phyloP scores from a whole-genome alignment of 129 eudicot genomes.

The Tagetes erecta region DNA sequence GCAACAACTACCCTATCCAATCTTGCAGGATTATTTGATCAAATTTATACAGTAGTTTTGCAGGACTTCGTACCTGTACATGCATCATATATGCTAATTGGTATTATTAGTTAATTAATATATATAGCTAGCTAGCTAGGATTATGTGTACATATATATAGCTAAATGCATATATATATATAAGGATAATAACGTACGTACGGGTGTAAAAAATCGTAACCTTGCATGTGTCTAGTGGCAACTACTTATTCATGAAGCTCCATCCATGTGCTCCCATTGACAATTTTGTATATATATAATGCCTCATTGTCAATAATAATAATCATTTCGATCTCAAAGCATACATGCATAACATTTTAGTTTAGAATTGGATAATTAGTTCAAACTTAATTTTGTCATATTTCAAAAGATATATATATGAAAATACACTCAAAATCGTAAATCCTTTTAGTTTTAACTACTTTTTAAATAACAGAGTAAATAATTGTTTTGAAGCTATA shows the following conservation, averaged over 20 bases:
- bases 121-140: too few species aligned
- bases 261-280: slow-evolving; percentile 7
- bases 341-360: too few species aligned
- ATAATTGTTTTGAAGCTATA: too few species aligned
- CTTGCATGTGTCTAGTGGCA: slow-evolving; percentile 14
- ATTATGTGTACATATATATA: slow-evolving; percentile 13
- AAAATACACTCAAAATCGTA: too few species aligned
- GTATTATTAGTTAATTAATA: too few species aligned
- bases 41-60: slow-evolving; percentile 39
- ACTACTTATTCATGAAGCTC: not conserved
- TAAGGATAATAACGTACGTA: too few species aligned
- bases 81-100: not conserved
- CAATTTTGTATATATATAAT: slow-evolving; percentile 31
- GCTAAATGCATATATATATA: not conserved
- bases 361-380: too few species aligned
- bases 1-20: slow-evolving; percentile 76
- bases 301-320: slow-evolving; percentile 20
- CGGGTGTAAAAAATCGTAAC: not conserved
- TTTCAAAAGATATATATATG: too few species aligned
- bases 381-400: too few species aligned
- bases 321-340: not conserved
- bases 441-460: too few species aligned
- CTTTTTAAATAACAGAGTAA: too few species aligned
- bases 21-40: slow-evolving; percentile 45
- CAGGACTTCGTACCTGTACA: slow-evolving; percentile 30